Conservation (phyloP, 106 monocot genomes). For the Allium fistulosum region DNA sequence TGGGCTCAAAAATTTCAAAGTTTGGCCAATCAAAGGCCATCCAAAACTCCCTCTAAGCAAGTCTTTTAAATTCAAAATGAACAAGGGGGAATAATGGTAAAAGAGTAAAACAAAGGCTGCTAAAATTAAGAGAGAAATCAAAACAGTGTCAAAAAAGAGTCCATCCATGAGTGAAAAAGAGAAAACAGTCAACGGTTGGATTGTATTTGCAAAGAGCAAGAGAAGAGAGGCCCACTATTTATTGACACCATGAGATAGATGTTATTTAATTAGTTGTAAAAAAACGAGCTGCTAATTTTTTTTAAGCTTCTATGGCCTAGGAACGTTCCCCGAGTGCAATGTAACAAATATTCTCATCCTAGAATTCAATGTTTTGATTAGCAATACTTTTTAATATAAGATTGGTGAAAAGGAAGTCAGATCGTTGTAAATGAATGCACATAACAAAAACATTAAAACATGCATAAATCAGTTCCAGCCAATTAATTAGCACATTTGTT, state of each 20-base stretch:
- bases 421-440: no score
- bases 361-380: no score
- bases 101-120: slow-evolving; percentile 14
- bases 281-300: background rate
- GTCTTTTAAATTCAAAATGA: slow-evolving; percentile 16
- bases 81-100: slow-evolving; percentile 36
- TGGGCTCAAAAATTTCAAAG: slow-evolving; percentile 55
- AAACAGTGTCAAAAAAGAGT: background rate
- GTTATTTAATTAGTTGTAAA: background rate
- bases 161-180: slow-evolving; percentile 13
- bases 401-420: no score
- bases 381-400: no score
- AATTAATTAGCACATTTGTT: no score
- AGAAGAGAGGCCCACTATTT: slow-evolving; percentile 15
- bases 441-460: no score
- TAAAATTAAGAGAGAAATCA: slow-evolving; percentile 7
- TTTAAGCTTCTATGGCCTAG: no score
- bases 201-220: background rate
- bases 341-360: no score
- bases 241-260: slow-evolving; percentile 7
- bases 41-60: slow-evolving; percentile 74
- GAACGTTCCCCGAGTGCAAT: no score
- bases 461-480: no score
- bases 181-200: background rate
- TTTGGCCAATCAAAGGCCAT: slow-evolving; percentile 82